Base-by-base conservation (phyloP, 2,329 filamentous ascomycete species). In the Nemania sp. region DNA sequence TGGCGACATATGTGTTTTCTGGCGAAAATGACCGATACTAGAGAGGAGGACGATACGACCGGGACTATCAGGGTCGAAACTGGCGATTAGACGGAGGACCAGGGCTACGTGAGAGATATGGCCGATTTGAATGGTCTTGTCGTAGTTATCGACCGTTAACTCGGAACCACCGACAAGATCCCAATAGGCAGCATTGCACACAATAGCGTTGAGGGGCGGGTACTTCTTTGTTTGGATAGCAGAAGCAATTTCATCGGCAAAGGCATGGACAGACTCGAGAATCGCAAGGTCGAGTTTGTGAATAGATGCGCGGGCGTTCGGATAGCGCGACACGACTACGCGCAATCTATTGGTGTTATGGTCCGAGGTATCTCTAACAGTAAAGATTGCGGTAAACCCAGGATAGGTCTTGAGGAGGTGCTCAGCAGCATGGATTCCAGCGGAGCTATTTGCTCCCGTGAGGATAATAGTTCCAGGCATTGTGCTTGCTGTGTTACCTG, bases 31-130 rank as follows among this genome's bases (percentile, higher is more conserved):
- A 1, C 64, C 60, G 6, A 71, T 64, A 23, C 54, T 66, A 0
- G 64, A 67, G 11, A 75, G 64, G 66, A 78, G 72, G 53, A 84
- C 81, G 80, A 89, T 87, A 41, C 70, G 66, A 23, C 86, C 86
- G 58, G 86, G 83, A 43, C 84, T 80, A 62, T 26, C 20, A 9
- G 17, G 17, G 1, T 86, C 83, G 72, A 84, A 88, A 61, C 82
- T 85, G 41, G 83, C 73, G 71, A 79, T 71, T 1, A 75, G 62
- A 9, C 67, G 68, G 24, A 75, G 59, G 1, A 64, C 52, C 3
- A 64, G 44, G 7, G 62, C 62, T 2, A 73, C 63, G 9, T 76
- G 57, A 1, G 72, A 63, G 31, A 76, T 59, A 51, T 75, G 69
- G 41, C 61, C 65, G 5, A 75, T 66, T 54, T 75, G 71, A n/a